phyloP scores from a whole-genome alignment of 1,139 yeast genomes.

The Candida sp. region DNA sequence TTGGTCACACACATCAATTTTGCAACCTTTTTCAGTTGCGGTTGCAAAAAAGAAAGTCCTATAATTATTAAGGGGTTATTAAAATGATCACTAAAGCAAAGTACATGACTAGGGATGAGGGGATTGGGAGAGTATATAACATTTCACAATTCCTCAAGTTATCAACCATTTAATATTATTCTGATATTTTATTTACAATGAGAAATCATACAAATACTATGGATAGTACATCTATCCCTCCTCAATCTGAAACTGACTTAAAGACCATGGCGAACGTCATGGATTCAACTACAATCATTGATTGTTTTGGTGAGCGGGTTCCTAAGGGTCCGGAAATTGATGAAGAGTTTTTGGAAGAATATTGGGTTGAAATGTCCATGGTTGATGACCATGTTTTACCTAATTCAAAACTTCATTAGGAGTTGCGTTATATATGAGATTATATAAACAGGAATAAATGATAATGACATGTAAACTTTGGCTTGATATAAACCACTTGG shows the following conservation, averaged over 20 bases:
- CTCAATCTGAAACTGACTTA: not conserved
- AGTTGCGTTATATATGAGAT: no score
- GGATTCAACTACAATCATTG: conserved; percentile 1
- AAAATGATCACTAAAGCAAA: not conserved
- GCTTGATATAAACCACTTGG: no score
- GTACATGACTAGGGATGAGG: not conserved
- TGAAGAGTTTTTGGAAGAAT: conserved; percentile 3
- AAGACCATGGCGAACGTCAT: not conserved
- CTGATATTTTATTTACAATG: not conserved
- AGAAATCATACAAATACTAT: conserved; percentile 1
- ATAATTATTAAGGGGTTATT: no score
- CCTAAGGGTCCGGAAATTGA: conserved; percentile 3
- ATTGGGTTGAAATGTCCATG: conserved; percentile 3
- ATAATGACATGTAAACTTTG: no score
- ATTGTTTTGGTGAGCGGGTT: conserved; percentile 2
- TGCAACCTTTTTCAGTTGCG: conserved; percentile 4
- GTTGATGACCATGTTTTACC: conserved; percentile 3
- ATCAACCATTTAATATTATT: no score
- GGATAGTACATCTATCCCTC: not conserved
- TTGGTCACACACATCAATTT: conserved; percentile 3
- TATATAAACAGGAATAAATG: no score
- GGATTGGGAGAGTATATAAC: not conserved
- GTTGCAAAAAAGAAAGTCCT: not conserved
- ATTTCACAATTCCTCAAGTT: no score
- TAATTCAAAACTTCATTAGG: conserved; percentile 2